Conservation (phyloP, 441 rosid species). For the Codiaeum variegatum region DNA sequence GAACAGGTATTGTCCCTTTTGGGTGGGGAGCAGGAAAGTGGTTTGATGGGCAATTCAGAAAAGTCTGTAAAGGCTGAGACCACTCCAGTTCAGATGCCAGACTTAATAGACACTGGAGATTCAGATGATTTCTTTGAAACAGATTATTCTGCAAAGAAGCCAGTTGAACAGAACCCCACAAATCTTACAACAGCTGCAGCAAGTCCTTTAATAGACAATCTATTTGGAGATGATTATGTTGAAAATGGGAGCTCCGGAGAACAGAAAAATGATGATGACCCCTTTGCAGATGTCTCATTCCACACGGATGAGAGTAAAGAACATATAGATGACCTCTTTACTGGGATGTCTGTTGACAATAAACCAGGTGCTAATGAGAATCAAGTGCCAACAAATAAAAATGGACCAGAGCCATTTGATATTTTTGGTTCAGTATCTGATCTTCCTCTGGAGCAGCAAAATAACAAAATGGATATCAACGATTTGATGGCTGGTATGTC, state of each 20-base stretch:
- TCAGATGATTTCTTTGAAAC: conserved; percentile 40
- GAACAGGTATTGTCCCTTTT: conserved; percentile 75
- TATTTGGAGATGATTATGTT: conserved; percentile 61
- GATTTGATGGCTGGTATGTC: conserved; percentile 76
- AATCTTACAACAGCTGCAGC: conserved; percentile 34
- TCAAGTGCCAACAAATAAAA: conserved; percentile 27
- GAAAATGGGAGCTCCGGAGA: conserved; percentile 34
- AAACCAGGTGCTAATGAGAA: conserved; percentile 37
- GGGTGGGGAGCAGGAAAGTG: conserved; percentile 46
- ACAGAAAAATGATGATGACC: conserved; percentile 59
- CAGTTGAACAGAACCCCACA: conserved; percentile 36
- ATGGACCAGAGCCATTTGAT: conserved; percentile 53
- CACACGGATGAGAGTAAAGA: conserved; percentile 50
- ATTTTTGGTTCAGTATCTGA: conserved; percentile 54
- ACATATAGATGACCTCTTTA: conserved; percentile 63
- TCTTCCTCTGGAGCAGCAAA: conserved; percentile 37
- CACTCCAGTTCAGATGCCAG: conserved; percentile 56
- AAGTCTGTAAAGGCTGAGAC: conserved; percentile 45
- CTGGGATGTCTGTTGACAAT: conserved; percentile 69
- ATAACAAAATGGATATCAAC: conserved; percentile 36
- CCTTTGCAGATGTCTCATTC: conserved; percentile 87
- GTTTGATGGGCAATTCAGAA: conserved; percentile 38
- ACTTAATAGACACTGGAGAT: conserved; percentile 82
- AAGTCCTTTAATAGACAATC: conserved; percentile 61
- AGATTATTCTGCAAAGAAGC: conserved; percentile 39